A percentile compares a stretch with the other conserved stretches of the same genome.
Evolutionary conservation across 257 asterid genomes (phyloP).

Genomic region (Fraxinus anomala): DNA sequence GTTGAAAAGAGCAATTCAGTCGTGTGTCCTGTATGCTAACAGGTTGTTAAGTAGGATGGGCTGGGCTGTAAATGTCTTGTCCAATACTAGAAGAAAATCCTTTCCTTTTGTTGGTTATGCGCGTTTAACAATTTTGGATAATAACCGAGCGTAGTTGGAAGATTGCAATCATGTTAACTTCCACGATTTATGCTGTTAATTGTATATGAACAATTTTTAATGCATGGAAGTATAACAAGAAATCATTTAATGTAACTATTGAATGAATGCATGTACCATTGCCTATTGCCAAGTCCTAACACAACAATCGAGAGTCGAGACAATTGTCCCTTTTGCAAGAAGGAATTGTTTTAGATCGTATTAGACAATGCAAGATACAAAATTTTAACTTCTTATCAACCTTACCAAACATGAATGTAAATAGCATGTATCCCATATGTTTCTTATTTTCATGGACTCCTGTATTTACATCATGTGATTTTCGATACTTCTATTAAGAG

Average conservation of each 20-base stretch:
- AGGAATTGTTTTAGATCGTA: not conserved
- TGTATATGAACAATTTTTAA: not conserved
- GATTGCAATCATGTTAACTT: not conserved
- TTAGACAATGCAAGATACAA: not conserved
- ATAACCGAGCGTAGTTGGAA: not conserved
- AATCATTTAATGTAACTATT: not conserved
- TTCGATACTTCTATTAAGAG: slow-evolving; percentile 44
- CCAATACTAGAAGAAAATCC: not conserved
- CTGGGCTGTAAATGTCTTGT: not conserved
- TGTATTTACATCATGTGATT: slow-evolving; percentile 18
- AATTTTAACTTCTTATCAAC: not conserved
- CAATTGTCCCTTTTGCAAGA: not conserved
- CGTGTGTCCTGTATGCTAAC: not conserved
- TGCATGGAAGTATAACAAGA: not conserved
- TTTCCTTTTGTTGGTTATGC: not conserved
- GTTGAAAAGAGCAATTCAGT: not conserved
- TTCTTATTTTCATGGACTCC: not conserved
- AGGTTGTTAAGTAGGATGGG: not conserved
- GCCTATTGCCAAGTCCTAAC: not conserved
- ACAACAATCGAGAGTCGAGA: not conserved
- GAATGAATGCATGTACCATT: not conserved
- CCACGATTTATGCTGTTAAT: not conserved
- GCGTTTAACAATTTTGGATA: not conserved
- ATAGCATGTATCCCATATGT: not conserved
- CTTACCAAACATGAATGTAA: not conserved